Evolutionary conservation across 106 monocot species (phyloP).

Genomic region (Platanthera zijinensis): DNA sequence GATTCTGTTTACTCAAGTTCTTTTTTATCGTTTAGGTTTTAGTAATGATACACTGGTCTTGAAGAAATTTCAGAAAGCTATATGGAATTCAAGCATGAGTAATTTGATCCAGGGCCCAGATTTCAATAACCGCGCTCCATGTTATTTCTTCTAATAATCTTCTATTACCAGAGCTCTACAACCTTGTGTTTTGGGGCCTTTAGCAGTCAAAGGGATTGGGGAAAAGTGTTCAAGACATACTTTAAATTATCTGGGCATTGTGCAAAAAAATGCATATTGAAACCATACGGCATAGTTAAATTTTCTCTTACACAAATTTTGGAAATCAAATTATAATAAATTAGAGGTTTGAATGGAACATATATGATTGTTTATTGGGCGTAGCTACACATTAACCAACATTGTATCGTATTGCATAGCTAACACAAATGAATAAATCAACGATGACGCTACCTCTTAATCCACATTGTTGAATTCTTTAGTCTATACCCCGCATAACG

Average conservation of each 20-base stretch:
- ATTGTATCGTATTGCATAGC: too few relatives aligned
- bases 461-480: too few relatives aligned
- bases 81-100: neutral
- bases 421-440: too few relatives aligned
- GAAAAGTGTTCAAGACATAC: neutral
- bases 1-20: neutral
- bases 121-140: neutral
- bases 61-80: neutral
- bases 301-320: neutral
- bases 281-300: neutral
- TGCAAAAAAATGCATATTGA: neutral
- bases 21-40: neutral
- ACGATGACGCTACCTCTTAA: too few relatives aligned
- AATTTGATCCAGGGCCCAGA: neutral
- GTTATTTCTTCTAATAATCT: neutral
- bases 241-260: neutral
- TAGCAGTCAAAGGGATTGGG: neutral
- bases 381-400: too few relatives aligned
- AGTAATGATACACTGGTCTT: neutral
- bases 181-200: neutral
- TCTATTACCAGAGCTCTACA: neutral
- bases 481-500: too few relatives aligned
- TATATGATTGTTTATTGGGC: neutral
- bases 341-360: neutral
- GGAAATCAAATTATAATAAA: neutral